Base-by-base conservation (phyloP, 1,284 basidiomycete genomes). In the Cryptococcus wingfieldii region DNA sequence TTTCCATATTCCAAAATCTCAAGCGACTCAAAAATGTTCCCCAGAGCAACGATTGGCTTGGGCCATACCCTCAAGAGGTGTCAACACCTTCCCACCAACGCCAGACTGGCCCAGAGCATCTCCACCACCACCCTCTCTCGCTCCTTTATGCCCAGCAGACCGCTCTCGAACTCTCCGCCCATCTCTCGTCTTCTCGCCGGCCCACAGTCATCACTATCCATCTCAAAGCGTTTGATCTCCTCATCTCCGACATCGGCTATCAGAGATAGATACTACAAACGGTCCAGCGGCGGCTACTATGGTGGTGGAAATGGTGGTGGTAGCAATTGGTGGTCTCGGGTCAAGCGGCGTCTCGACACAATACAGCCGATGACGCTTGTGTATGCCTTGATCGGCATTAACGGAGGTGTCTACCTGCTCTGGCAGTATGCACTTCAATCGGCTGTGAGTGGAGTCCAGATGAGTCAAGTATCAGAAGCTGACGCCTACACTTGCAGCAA, bases 371-470 rank as follows among this genome's bases (percentile, higher is more conserved):
- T 67, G 64, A 59, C 45, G 18, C 58, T 74, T 13, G 65, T 75
- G 13, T 74, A 71, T 52, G 68, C 61, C 13, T 41, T 77, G 50
- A 72, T 77, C 34, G 75, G 63, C 2, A 43, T 69, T 16, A 77
- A 77, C 54, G 60, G 69, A 8, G 72, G 51, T 23, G 65, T 77
- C 12, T 77, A 70, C 59, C 41, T 68, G 2, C 48, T 74, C 5
- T 77, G 76, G 76, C 72, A 77, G 60, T 77, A 77, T 49, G 75
- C 71, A 13, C 53, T 66, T 5, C 53, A 56, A 9, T 64, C 59
- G 25, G 73, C 61, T 47, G 73, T 74, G 58, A 61, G 71, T 62
- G 27, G 14, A 27, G 10, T 34, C 10, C 31, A 44, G 18, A n/a
- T 43, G 16, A n/a, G 23, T 27, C 8, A 19, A 10, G 16, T 19